phyloP scores from a whole-genome alignment of 2,329 filamentous ascomycete genomes.

The Alternaria solani region DNA sequence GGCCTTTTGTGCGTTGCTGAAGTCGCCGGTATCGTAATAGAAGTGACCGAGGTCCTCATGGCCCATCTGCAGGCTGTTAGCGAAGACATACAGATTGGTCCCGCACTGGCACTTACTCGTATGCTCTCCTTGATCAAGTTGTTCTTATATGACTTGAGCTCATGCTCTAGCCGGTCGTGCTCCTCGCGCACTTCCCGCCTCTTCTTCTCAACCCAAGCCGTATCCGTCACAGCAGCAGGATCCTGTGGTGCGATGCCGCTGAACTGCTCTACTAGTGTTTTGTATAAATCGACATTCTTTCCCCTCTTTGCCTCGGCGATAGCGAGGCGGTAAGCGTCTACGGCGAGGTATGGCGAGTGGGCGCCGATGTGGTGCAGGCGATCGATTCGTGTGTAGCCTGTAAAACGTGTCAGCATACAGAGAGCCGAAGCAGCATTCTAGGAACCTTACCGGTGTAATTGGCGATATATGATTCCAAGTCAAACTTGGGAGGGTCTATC shows the following conservation, averaged over 20 bases:
- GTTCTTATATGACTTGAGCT: slow-evolving; percentile 93
- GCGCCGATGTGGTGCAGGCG: slow-evolving; percentile 83
- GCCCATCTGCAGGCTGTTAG: slow-evolving; percentile 73
- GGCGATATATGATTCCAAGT: slow-evolving; percentile 87
- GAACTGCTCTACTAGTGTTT: slow-evolving; percentile 71
- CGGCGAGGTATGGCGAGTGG: slow-evolving; percentile 75
- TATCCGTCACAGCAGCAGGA: slow-evolving; percentile 71
- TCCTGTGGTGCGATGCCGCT: slow-evolving; percentile 70
- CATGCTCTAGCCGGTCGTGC: slow-evolving; percentile 77
- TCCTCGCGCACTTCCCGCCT: slow-evolving; percentile 73
- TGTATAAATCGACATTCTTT: slow-evolving; percentile 76
- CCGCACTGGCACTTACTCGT: slow-evolving; percentile 63
- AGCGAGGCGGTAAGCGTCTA: slow-evolving; percentile 83
- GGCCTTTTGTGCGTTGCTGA: slow-evolving; percentile 75
- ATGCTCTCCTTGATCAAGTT: slow-evolving; percentile 98
- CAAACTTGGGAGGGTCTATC: slow-evolving; percentile 82
- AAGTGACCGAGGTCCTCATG: slow-evolving; percentile 91
- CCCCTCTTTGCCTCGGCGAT: slow-evolving; percentile 78
- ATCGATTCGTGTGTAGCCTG: slow-evolving; percentile 81
- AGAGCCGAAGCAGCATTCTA: neutral
- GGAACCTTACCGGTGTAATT: slow-evolving; percentile 78
- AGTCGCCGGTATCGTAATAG: slow-evolving; percentile 79
- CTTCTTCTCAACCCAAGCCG: slow-evolving; percentile 76
- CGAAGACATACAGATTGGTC: neutral
- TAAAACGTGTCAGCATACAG: neutral